phyloP scores from a whole-genome alignment of 2,329 filamentous ascomycete genomes.

The Colletotrichum cordylinicola region DNA sequence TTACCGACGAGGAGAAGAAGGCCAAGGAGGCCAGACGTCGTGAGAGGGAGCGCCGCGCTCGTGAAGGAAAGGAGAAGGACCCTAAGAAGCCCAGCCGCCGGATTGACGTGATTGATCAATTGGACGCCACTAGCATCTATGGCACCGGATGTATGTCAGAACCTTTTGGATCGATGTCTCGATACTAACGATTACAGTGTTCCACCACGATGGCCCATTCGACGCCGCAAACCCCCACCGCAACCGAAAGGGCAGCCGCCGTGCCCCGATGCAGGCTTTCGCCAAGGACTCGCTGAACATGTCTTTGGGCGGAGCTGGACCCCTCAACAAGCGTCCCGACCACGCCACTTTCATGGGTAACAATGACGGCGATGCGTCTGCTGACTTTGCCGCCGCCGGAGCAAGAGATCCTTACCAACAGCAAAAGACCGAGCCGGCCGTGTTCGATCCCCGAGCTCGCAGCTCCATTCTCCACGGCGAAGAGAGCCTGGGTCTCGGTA shows the following conservation, averaged over 20 bases:
- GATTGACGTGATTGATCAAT: constrained; percentile 92
- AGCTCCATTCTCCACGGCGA: constrained; percentile 82
- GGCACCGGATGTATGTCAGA: constrained; percentile 80
- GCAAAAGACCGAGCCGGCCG: constrained; percentile 42
- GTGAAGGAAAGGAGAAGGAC: constrained; percentile 55
- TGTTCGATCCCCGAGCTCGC: constrained; percentile 73
- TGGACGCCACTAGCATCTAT: constrained; percentile 96
- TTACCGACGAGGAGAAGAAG: constrained; percentile 66
- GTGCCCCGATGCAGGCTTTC: constrained; percentile 96
- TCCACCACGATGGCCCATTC: constrained; percentile 97
- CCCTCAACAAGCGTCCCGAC: constrained; percentile 81
- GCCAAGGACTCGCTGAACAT: constrained; percentile 93
- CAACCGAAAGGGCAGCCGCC: constrained; percentile 81
- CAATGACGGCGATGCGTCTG: constrained; percentile 82
- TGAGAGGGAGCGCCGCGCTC: constrained; percentile 56
- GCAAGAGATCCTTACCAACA: constrained; percentile 30
- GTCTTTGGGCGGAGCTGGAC: constrained; percentile 84
- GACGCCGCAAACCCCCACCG: constrained; percentile 95
- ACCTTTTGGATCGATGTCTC: background rate
- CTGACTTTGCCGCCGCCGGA: constrained; percentile 67
- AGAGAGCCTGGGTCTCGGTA: constrained; percentile 83
- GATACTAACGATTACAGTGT: constrained; percentile 62
- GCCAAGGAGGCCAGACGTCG: constrained; percentile 53
- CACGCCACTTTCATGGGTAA: constrained; percentile 87
- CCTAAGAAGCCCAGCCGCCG: constrained; percentile 53